Evolutionary conservation across 495 filamentous ascomycete species (phyloP).

Genomic region (Penicillium taxi): DNA sequence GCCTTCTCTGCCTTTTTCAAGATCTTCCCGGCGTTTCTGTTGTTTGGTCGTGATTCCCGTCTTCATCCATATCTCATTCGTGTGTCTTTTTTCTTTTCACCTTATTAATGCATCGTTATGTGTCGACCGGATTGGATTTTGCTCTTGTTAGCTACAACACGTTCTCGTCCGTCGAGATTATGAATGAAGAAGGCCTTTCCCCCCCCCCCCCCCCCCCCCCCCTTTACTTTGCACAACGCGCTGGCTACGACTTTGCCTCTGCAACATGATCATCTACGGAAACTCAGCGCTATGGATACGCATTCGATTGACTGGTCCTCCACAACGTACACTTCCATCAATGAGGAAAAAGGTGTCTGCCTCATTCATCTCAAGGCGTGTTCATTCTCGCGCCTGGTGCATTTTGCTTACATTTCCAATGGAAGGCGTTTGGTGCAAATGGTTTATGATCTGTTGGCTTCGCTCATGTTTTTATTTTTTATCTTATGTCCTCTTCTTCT

Average conservation of each 20-base stretch:
- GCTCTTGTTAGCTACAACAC: no score
- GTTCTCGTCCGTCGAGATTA: no score
- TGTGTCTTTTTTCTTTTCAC: constrained; percentile 9
- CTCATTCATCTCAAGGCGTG: background rate
- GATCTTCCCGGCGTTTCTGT: constrained; percentile 8
- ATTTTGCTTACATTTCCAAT: no score
- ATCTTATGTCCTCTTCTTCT: background rate
- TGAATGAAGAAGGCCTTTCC: no score
- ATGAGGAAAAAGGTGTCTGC: constrained; percentile 6
- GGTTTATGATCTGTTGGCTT: no score
- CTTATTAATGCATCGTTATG: constrained; percentile 22
- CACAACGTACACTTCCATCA: background rate
- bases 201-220: constrained; percentile 10
- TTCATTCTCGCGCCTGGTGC: background rate
- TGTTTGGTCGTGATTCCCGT: constrained; percentile 26
- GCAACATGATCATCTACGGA: constrained; percentile 3
- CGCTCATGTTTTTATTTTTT: constrained; percentile 6
- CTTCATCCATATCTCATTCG: constrained; percentile 12
- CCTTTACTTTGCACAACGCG: constrained; percentile 15
- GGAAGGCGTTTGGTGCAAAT: no score
- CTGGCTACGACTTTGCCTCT: constrained; percentile 12
- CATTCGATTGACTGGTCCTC: background rate
- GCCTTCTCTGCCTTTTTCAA: no score
- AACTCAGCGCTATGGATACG: constrained; percentile 8
- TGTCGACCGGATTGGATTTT: constrained; percentile 23